These are phyloP conservation scores for Vachellia pachyceras DNA, from an alignment of 306 rosid species.

Conservation along the genomic window DNA sequence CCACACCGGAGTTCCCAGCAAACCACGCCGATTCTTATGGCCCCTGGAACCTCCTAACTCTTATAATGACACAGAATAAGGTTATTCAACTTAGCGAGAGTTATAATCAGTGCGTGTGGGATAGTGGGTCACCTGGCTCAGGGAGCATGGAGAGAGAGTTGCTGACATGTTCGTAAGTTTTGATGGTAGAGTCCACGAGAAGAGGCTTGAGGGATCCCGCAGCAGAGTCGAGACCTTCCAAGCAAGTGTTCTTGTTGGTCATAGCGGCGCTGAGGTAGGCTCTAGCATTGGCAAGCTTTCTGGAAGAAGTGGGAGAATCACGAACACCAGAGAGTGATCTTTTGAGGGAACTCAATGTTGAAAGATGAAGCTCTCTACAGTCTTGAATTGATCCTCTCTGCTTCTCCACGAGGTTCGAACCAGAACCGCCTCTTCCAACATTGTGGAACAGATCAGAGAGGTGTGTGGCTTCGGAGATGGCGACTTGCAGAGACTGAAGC, in stretches of 20 bases:
- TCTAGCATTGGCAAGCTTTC: conserved; percentile 57
- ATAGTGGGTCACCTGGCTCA: conserved; percentile 24
- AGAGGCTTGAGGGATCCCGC: conserved; percentile 68
- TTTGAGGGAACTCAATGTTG: conserved; percentile 55
- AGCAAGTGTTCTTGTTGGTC: conserved; percentile 84
- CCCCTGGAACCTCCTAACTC: conserved; percentile 31
- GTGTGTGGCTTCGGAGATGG: conserved; percentile 66
- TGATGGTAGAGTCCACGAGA: conserved; percentile 51
- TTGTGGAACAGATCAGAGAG: conserved; percentile 54
- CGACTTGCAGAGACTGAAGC: conserved; percentile 62
- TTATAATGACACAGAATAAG: background rate
- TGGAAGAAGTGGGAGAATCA: conserved; percentile 18
- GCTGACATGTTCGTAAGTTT: conserved; percentile 66
- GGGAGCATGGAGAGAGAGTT: conserved; percentile 71
- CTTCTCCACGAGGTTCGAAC: conserved; percentile 67
- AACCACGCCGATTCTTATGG: conserved; percentile 49
- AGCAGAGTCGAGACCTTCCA: conserved; percentile 77
- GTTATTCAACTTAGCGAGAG: background rate
- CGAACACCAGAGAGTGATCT: conserved; percentile 59
- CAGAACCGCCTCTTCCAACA: conserved; percentile 38
- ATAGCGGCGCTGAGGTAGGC: conserved; percentile 82
- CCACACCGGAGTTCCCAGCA: conserved; percentile 53
- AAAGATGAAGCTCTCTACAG: conserved; percentile 74
- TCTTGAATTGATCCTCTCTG: conserved; percentile 71
- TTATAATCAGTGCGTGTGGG: background rate